Base-by-base conservation (phyloP, 345 rosid genomes). In the Ailanthus altissimus region DNA sequence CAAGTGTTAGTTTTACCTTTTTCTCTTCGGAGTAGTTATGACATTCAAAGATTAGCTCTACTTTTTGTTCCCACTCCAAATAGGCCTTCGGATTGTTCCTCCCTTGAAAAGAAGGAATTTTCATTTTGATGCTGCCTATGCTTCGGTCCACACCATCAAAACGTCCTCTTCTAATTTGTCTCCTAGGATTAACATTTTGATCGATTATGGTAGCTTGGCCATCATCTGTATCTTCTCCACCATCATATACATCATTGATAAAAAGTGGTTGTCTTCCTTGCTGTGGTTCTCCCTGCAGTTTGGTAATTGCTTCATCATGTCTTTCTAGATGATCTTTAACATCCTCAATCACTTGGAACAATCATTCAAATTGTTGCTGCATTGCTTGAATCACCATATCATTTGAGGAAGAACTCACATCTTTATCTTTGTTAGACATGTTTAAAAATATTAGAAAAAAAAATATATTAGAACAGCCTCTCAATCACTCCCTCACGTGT, bases 221-320 rank as follows among this genome's bases (percentile, higher is more conserved):
- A 51, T 51, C 56, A 51, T 51, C 56, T 20, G n/a, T 51, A 20
- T 51, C 18, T 51, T 51, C 56, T 51, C 56, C n/a, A 51, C 56
- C 56, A 51, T 51, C 56, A 51, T 51, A 51, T 51, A 51, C 56
- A 51, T 51, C 56, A 13, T 16, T 51, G 56, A 16, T 20, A 51
- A 51, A n/a, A 13, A 6, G 20, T 51, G 18, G 56, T 51, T 51
- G 18, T 13, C 56, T 51, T 51, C 56, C 56, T 13, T 6, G 18
- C 56, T 20, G n/a, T 51, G 56, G 56, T 51, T 51, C 56, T 51
- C 18, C 56, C 18, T 51, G n/a, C 56, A 51, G 13, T 51, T 14
- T 51, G 56, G 56, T 51, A 51, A 51, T 51, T 51, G 56, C n/a
- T 51, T 51, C 56, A 51, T 51, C 56, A 51, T 51, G 56, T 51